Evolutionary conservation across 2,329 filamentous ascomycete species (phyloP), one percentile per base, ranked within the genome.

Genomic region (Penicillium sp.): DNA sequence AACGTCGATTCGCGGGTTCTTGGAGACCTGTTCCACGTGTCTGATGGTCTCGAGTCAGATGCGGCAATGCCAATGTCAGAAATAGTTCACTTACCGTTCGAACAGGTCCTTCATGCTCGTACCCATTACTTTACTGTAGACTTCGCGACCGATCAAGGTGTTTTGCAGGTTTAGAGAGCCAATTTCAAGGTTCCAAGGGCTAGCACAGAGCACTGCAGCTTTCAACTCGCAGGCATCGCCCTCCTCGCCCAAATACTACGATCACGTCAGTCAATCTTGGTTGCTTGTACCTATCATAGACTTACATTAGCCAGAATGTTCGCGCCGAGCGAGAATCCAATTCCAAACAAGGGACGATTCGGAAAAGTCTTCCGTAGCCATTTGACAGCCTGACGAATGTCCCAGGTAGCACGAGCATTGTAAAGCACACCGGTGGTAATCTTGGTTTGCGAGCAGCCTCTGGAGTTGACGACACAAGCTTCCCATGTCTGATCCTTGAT

Each of bases 301-400:
- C n/a, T n/a, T 79, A 91, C 87, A 68, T 96, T 98, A 5, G 88
- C 89, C 53, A 98, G 70, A 59, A 98, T 97, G 64, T 97, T 98
- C 17, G 89, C 93, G 15, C 93, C 93, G 0, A 98, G 76, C 0
- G 88, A 95, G 71, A 95, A 98, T 0, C 93, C 94, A 45, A 97
- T 78, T 2, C 83, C 93, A 66, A 91, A 97, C 2, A 98, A 73
- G 1, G 88, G 88, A 43, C 93, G 77, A 58, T 95, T 93, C 0
- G 94, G 93, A 65, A 89, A 98, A 6, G 76, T 85, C 61, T 81
- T 71, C 47, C 79, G 78, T 34, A 93, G 71, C 83, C 87, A 95
- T 49, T 82, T 83, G 28, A 96, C 80, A 0, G 80, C 75, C 72
- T 96, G 89, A 44, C 90, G 81, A 28, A 90, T 72, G 72, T 98